Evolutionary conservation across 2,329 filamentous ascomycete genomes (phyloP).

Genomic region (Rhinocladiella similis): DNA sequence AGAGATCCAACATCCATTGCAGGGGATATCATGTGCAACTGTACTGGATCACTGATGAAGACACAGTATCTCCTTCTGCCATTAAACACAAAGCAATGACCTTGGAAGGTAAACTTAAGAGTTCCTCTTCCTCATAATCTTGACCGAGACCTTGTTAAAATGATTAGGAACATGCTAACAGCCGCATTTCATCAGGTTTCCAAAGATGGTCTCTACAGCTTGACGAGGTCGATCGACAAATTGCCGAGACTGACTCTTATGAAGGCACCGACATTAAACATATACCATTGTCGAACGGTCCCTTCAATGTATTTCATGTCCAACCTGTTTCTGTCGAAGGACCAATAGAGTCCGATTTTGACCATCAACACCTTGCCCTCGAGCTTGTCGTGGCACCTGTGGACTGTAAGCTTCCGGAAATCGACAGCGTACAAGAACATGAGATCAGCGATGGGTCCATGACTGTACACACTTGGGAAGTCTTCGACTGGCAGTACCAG

Average conservation of each 20-base stretch:
- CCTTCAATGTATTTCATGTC: no score
- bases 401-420: no score
- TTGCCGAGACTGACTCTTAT: constrained; percentile 12
- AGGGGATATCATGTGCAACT: constrained; percentile 17
- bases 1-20: constrained; percentile 5
- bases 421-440: no score
- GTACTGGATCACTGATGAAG: constrained; percentile 16
- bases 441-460: neutral
- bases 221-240: constrained; percentile 15
- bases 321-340: no score
- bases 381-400: no score
- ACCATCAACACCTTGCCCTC: no score
- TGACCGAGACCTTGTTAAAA: no score
- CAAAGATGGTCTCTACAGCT: constrained; percentile 10
- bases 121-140: no score
- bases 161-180: no score
- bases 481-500: constrained; percentile 1
- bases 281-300: no score
- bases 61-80: constrained; percentile 14
- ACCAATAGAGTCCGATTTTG: no score
- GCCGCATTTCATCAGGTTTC: constrained; percentile 1
- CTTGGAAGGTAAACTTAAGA: constrained; percentile 7
- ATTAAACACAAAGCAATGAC: constrained; percentile 19
- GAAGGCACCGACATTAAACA: neutral
- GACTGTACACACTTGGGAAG: neutral